phyloP scores from a whole-genome alignment of 768 basidiomycete genomes.

The Xerocomellus dryophilus region DNA sequence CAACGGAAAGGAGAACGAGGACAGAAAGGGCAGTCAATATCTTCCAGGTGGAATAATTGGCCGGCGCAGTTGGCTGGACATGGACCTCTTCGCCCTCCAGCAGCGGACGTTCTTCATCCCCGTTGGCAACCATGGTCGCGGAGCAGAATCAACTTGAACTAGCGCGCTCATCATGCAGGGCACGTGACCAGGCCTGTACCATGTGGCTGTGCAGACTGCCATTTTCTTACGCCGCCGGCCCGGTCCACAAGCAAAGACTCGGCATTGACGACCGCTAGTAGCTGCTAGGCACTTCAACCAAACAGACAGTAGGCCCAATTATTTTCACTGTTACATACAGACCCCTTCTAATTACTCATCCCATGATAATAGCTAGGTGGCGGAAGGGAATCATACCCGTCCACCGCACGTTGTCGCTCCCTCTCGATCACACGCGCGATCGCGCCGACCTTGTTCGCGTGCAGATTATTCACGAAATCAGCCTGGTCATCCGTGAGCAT shows the following conservation, averaged over 20 bases:
- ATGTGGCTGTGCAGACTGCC: slow-evolving; percentile 24
- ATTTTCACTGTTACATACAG: background rate
- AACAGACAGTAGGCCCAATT: no score
- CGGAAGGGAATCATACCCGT: slow-evolving; percentile 7
- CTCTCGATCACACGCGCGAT: slow-evolving; percentile 20
- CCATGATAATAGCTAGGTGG: slow-evolving; percentile 15
- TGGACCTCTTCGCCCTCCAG: slow-evolving; percentile 11
- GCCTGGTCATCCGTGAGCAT: slow-evolving; percentile 19
- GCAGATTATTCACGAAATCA: slow-evolving; percentile 17
- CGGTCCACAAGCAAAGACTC: no score
- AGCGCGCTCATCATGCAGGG: no score
- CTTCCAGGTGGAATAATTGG: slow-evolving; percentile 4
- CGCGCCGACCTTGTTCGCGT: slow-evolving; percentile 10
- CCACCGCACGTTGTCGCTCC: slow-evolving; percentile 6
- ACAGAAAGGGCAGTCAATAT: slow-evolving; percentile 9
- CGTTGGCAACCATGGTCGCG: background rate
- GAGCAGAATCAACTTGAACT: background rate
- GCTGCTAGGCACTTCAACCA: no score
- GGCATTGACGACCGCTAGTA: no score
- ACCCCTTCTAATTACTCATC: background rate
- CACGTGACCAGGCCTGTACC: background rate
- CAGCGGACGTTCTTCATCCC: slow-evolving; percentile 31
- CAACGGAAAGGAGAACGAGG: slow-evolving; percentile 15
- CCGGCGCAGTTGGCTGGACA: background rate
- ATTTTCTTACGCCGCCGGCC: no score